phyloP scores from a whole-genome alignment of 805 yeast species.

The Cyberlindnera xishuangbannaensis region DNA sequence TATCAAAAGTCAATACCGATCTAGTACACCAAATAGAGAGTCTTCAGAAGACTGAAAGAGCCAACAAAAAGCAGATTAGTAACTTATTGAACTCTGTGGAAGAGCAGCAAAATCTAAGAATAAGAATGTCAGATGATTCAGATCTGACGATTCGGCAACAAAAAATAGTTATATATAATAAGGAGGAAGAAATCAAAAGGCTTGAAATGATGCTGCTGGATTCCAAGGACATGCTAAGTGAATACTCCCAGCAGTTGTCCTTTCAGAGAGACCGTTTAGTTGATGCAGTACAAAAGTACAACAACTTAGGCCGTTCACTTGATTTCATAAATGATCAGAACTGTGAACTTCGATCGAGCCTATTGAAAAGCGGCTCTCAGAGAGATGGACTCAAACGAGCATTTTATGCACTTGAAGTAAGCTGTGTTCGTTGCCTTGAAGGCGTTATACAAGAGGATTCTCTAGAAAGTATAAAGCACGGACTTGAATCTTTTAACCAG shows the following conservation, averaged over 20 bases:
- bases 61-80: not conserved
- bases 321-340: constrained; percentile 6
- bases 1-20: too few relatives aligned
- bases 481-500: constrained; percentile 5
- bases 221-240: constrained; percentile 6
- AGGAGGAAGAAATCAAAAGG: constrained; percentile 4
- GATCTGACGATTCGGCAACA: constrained; percentile 1
- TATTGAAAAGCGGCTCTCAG: constrained; percentile 8
- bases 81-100: not conserved
- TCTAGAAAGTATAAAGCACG: constrained; percentile 9
- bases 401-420: constrained; percentile 11
- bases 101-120: constrained; percentile 1
- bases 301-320: constrained; percentile 5
- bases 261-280: constrained; percentile 8
- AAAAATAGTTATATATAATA: not conserved
- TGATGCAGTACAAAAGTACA: constrained; percentile 7
- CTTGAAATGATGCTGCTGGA: constrained; percentile 4
- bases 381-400: constrained; percentile 8
- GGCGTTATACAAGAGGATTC: constrained; percentile 12
- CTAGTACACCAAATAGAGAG: not conserved
- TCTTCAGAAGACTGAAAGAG: not conserved
- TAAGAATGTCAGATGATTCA: not conserved
- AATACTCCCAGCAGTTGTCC: constrained; percentile 7
- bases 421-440: constrained; percentile 12
- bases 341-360: constrained; percentile 6